Percentiles rank a stretch among this genome's conserved stretches.
Conservation (phyloP, 176 grass and related monocot genomes). For the Urochloa ruziziensis region DNA sequence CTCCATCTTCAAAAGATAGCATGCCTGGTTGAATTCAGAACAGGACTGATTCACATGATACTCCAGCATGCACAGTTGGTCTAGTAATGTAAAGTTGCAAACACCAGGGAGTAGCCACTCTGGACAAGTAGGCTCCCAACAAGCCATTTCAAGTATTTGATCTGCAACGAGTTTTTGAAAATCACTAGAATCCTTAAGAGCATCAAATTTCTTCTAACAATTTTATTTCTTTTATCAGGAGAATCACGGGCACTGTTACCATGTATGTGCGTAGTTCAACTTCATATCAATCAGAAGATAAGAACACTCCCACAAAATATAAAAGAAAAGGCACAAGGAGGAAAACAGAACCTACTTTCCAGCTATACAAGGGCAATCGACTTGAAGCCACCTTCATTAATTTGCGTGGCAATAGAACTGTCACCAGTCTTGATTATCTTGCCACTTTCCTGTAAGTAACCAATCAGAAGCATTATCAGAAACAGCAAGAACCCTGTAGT, state of each 20-base stretch:
- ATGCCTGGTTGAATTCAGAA: not conserved
- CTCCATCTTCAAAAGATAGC: constrained; percentile 14
- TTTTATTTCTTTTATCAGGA: constrained; percentile 22
- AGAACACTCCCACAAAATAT: not conserved
- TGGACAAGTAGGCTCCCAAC: not conserved
- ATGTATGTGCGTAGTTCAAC: not conserved
- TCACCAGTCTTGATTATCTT: constrained; percentile 93
- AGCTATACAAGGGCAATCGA: constrained; percentile 38
- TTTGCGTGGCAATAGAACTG: constrained; percentile 64
- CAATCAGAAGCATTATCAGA: constrained; percentile 23
- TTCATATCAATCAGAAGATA: not conserved
- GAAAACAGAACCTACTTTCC: constrained; percentile 22
- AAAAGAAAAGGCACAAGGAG: not conserved
- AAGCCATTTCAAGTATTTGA: constrained; percentile 18
- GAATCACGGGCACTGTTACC: not conserved
- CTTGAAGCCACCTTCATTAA: constrained; percentile 76
- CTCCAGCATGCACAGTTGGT: constrained; percentile 3
- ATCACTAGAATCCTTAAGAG: constrained; percentile 25
- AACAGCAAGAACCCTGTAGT: not conserved
- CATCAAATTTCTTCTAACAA: constrained; percentile 1
- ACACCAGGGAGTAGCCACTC: not conserved
- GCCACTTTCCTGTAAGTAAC: constrained; percentile 61
- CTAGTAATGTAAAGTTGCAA: constrained; percentile 16
- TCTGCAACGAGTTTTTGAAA: not conserved
- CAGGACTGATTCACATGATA: too few species aligned